Evolutionary conservation across 768 basidiomycete species (phyloP), one percentile per base, ranked within the genome.

Genomic region (Macrolepiota dolichaula): DNA sequence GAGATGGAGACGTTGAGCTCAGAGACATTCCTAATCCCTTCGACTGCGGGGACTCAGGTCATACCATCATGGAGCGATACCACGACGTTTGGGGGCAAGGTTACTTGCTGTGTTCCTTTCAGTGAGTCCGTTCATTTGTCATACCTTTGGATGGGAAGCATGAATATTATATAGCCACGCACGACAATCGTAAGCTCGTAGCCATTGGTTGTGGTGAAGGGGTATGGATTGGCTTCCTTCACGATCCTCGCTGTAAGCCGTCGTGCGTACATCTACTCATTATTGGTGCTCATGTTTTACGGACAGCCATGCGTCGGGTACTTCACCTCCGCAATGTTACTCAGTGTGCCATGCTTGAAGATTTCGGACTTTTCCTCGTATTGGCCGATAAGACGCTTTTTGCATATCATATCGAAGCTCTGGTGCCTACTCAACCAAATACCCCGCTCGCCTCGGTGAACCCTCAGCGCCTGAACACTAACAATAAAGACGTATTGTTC

Each of bases 191-290:
- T 25, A 86, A 86, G 12, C 80, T 99, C 13, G 91, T 98, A 42
- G 94, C 96, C 0, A 88, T 98, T 66, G 97, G 96, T 7, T 97
- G 95, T 72, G 89, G 91, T 0, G 94, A 97, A 69, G 97, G 97
- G 36, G 94, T 98, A 4, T 99, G 95, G 93, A 97, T 98, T 68
- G 96, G 96, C 0, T 91, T 95, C 75, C 85, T 93, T 42, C 91
- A 93, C 64, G 91, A 96, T 72, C 89, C 95, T 1, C 79, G 83
- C 70, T 95, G 93, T 94, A 72, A 62, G 87, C 57, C 54, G 47
- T 19, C 27, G 25, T 59, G n/a, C 55, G 32, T 25, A 46, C n/a
- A n/a, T 22, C 50, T 37, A 12, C 17, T 46, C 13, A 13, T 51
- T 29, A 0, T 24, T 60, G n/a, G 57, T 29, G 19, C 57, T 54